Base-by-base conservation (phyloP, 2,329 filamentous ascomycete species). In the Xylariaceae sp. region DNA sequence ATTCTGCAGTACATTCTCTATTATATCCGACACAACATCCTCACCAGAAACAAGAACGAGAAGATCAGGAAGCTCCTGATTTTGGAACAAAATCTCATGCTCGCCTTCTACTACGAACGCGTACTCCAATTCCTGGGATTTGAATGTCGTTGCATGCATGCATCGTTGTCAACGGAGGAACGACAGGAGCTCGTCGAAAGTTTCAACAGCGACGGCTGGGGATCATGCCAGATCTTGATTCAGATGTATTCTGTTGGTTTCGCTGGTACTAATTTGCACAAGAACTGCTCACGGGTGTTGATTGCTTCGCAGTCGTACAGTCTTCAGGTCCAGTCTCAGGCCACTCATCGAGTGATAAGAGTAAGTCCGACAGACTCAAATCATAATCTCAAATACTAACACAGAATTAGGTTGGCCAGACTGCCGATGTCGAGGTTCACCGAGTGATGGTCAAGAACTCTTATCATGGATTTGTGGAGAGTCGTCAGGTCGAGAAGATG, bases 101-200 rank as follows among this genome's bases (percentile, higher is more conserved):
- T 66, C 1, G 64, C 65, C 6, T 67, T 60, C n/a, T 67, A 62
- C 50, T 66, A 66, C 49, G 65, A 67, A 41, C 50, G 64, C 2
- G 61, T 64, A 1, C 18, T 67, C 13, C 62, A 66, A 18, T 62
- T 68, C 38, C 50, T 66, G 6, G 62, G 64, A 1, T 53, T 68
- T 31, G 53, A 65, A 14, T 66, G 63, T 41, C 60, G 59, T 1
- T 58, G 56, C 13, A 49, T 68, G 17, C 64, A 68, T 34, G 51
- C 63, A 1, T 57, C 56, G 0, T 31, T 68, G 14, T 47, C 50
- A 6, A 19, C 47, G 0, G 55, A 62, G 0, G 54, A 63, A 28
- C 56, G 65, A 12, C 59, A 62, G 42, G 39, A 56, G 0, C 57
- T 67, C 1, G 55, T 66, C 18, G 54, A 57, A 13, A 57, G 55